A percentile compares a stretch with the other conserved stretches of the same genome.
Conservation (phyloP, 345 rosid species). For the Gossypium australe region DNA sequence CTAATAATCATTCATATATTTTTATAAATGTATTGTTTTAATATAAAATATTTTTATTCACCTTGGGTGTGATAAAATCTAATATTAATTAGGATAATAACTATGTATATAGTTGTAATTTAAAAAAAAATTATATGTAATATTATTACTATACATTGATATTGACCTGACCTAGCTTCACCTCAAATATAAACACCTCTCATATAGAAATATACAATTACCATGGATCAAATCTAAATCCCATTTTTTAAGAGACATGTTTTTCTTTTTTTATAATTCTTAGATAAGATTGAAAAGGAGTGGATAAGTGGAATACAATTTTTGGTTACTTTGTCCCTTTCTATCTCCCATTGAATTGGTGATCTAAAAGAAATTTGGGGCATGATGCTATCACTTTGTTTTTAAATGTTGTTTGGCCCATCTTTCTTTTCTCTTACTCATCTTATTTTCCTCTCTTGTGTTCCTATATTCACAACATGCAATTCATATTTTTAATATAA, state of each 20-base stretch:
- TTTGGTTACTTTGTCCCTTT: slow-evolving; percentile 3
- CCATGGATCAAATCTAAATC: too few relatives aligned
- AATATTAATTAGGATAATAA: too few relatives aligned
- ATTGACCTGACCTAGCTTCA: too few relatives aligned
- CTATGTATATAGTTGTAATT: too few relatives aligned
- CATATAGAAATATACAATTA: too few relatives aligned
- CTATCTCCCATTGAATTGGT: neutral
- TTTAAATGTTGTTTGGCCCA: neutral
- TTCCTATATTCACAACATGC: neutral
- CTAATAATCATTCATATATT: too few relatives aligned
- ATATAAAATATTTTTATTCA: too few relatives aligned
- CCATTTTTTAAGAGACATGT: neutral
- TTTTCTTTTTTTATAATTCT: neutral
- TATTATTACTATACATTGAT: too few relatives aligned
- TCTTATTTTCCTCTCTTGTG: neutral
- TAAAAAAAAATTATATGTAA: too few relatives aligned
- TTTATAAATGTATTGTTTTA: too few relatives aligned
- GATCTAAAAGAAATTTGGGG: neutral
- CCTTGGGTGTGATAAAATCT: too few relatives aligned
- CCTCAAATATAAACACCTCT: too few relatives aligned
- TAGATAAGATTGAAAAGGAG: neutral
- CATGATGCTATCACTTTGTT: neutral
- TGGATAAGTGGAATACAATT: slow-evolving; percentile 1
- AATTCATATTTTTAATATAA: neutral
- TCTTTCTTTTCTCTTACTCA: neutral